A percentile compares a stretch with the other conserved stretches of the same genome.
Evolutionary conservation across 345 rosid species (phyloP).

Genomic region (Fremontodendron californicum): DNA sequence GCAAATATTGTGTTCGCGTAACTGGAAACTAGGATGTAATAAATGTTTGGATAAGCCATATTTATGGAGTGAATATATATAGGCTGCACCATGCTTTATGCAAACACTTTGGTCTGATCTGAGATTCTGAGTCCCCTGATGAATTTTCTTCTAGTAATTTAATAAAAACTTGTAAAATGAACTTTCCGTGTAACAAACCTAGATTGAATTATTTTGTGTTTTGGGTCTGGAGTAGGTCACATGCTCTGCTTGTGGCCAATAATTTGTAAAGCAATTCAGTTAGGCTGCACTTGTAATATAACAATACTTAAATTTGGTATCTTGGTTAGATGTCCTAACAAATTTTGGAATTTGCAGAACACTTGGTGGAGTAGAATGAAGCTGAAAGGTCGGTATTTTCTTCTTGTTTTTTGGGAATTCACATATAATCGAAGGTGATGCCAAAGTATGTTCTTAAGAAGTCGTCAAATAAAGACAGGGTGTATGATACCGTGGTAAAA

Average conservation of each 20-base stretch:
- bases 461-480: constrained; percentile 22
- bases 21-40: background rate
- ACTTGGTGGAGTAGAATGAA: constrained; percentile 7
- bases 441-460: constrained; percentile 1
- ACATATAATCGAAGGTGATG: constrained; percentile 6
- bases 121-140: background rate
- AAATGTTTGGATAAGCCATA: background rate
- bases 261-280: background rate
- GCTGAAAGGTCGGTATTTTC: background rate
- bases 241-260: background rate
- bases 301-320: background rate
- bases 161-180: background rate
- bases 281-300: background rate
- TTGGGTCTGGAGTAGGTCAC: background rate
- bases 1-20: background rate
- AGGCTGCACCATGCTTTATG: background rate
- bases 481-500: constrained; percentile 12
- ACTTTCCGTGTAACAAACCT: background rate
- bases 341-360: constrained; percentile 17
- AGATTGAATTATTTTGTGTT: background rate
- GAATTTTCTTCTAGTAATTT: background rate
- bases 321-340: background rate
- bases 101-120: background rate
- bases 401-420: background rate
- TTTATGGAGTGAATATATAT: background rate